phyloP scores from a whole-genome alignment of 2,329 filamentous ascomycete genomes.

The Kalaharituber pfeilii region DNA sequence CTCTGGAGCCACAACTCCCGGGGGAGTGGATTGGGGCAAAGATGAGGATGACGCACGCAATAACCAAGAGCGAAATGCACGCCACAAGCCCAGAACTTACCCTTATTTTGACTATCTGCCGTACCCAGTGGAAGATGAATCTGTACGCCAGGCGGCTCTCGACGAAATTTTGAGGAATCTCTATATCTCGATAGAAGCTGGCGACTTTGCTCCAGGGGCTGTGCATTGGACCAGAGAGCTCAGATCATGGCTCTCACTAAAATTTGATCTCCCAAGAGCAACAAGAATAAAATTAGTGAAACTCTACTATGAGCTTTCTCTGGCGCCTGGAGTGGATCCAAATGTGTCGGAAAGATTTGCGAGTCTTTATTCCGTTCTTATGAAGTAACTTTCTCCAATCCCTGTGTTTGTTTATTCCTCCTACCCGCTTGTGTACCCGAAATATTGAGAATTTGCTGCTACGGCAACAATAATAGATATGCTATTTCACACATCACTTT shows the following conservation, averaged over 20 bases:
- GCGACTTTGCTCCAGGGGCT: conserved; percentile 85
- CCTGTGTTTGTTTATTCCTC: conserved; percentile 10
- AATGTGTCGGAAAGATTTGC: conserved; percentile 74
- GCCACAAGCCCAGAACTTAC: conserved; percentile 66
- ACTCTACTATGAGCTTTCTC: conserved; percentile 82
- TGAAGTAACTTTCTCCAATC: conserved; percentile 47
- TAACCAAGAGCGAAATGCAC: conserved; percentile 40
- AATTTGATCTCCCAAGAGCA: conserved; percentile 85
- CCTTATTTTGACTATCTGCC: conserved; percentile 83
- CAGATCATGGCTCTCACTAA: conserved; percentile 83
- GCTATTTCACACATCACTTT: conserved; percentile 28
- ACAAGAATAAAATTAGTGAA: conserved; percentile 69
- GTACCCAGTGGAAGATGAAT: conserved; percentile 67
- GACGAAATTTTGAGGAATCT: conserved; percentile 82
- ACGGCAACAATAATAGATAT: not conserved
- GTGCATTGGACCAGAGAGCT: conserved; percentile 96
- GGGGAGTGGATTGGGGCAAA: conserved; percentile 32
- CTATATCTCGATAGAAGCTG: conserved; percentile 76
- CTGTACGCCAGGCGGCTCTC: conserved; percentile 59
- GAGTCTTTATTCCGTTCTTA: conserved; percentile 88
- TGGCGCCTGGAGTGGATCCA: conserved; percentile 76
- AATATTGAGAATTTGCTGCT: not conserved
- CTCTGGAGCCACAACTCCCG: conserved; percentile 26
- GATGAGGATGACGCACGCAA: conserved; percentile 29
- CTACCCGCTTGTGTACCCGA: not conserved